Evolutionary conservation across 2,329 filamentous ascomycete species (phyloP).

Genomic region (Calonectria pseudoturangicola): DNA sequence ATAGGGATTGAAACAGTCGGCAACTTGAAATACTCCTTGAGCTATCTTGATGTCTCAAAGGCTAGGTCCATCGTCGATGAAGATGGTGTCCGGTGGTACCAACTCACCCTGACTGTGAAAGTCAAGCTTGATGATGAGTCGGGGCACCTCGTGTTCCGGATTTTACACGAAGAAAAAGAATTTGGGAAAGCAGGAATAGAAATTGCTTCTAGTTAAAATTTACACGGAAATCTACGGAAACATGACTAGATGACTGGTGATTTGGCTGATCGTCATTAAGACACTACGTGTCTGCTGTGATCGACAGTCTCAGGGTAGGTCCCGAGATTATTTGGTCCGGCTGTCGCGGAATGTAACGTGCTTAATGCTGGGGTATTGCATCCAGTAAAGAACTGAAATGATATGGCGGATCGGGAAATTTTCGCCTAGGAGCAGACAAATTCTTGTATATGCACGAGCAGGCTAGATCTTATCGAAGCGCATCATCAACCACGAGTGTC

Average conservation of each 20-base stretch:
- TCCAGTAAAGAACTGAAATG: no score
- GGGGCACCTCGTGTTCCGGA: constrained; percentile 15
- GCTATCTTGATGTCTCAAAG: not conserved
- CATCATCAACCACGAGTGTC: no score
- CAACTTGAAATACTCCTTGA: not conserved
- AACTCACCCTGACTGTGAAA: not conserved
- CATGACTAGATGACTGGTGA: no score
- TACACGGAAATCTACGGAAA: not conserved
- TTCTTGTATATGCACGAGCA: constrained; percentile 50
- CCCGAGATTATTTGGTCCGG: no score
- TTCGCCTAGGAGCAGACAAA: constrained; percentile 43
- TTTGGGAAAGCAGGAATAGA: constrained; percentile 24
- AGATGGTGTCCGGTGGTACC: constrained; percentile 18
- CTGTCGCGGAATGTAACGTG: no score
- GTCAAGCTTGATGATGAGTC: constrained; percentile 29
- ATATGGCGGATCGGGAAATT: no score
- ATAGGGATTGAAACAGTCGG: constrained; percentile 30
- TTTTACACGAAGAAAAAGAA: constrained; percentile 13
- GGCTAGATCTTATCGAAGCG: constrained; percentile 63
- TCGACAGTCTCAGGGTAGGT: no score
- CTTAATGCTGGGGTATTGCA: no score
- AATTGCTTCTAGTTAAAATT: constrained; percentile 25
- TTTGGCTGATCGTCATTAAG: no score
- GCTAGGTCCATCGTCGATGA: not conserved
- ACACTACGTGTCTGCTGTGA: no score